Base-by-base conservation (phyloP, 768 basidiomycete genomes). In the Tulasnella sp. region DNA sequence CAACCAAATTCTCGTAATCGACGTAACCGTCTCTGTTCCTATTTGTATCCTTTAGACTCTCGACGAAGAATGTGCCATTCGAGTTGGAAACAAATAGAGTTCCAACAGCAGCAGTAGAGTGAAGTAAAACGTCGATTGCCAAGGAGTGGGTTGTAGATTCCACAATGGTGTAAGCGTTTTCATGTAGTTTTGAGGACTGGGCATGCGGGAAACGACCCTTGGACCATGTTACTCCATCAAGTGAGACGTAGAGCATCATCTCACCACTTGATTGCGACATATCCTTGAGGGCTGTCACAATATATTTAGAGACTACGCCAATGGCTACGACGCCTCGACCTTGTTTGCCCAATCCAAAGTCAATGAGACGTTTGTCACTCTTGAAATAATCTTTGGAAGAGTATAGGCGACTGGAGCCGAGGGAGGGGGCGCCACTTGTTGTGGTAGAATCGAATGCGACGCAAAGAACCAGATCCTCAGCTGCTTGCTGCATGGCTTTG, bases 21-120 rank as follows among this genome's bases (percentile, higher is more conserved):
- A 98, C 93, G 53, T 78, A 95, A 8, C 92, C 95, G 53, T 72
- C 65, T 39, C 74, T 70, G 63, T 98, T 93, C 42, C 95, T 71
- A 63, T 98, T 98, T 4, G 95, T 98, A 61, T 93, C 81, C 66
- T 81, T 77, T 53, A 99, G 71, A 58, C 84, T 83, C 66, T 92
- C 76, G 8, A 90, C 83, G 63, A 98, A 99, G 66, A 78, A 92
- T 12, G 91, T 95, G 3, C 95, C 95, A 59, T 96, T 92, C 32
- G 85, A 88, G 65, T 96, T 95, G 67, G 83, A 86, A 48, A 93
- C 83, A 69, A 96, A 99, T 12, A 99, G 69, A 2, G 93, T 96
- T 2, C 95, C 95, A 37, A 92, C 76, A 8, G 69, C 64, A 49
- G 67, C 67, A 3, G 67, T 63, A 5, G 70, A 64, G 53, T 73